Percentiles rank a stretch among this genome's conserved stretches.
These are phyloP conservation scores for Nannochloropsis oceanica DNA, from an alignment of 108 stramenopile species.

Conservation along the genomic window DNA sequence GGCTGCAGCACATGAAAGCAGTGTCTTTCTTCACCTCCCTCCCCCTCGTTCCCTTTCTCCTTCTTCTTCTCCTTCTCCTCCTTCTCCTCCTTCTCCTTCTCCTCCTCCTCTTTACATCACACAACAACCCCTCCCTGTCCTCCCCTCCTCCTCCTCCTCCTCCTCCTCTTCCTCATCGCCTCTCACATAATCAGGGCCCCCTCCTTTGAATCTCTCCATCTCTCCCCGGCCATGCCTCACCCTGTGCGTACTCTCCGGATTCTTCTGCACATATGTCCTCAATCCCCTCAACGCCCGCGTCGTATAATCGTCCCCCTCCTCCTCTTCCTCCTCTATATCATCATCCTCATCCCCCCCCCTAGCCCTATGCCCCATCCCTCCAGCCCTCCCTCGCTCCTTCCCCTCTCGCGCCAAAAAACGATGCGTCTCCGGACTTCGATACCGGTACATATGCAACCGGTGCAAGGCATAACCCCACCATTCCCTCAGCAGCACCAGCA, in stretches of 20 bases:
- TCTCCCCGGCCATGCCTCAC: neutral
- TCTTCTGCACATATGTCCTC: neutral
- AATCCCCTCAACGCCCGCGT: neutral
- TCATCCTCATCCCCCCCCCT: no score
- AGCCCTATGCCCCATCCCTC: no score
- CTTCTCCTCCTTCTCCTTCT: neutral
- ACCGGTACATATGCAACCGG: neutral
- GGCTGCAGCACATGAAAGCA: no score
- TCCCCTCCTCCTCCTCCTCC: neutral
- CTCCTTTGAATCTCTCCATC: neutral
- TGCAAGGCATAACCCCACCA: neutral
- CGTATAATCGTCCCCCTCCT: neutral
- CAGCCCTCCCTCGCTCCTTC: no score
- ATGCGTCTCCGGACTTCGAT: neutral
- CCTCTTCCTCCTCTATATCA: neutral
- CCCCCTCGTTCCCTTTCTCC: neutral
- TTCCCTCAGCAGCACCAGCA: neutral
- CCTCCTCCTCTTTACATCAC: neutral
- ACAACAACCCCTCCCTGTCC: neutral
- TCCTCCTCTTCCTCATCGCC: neutral
- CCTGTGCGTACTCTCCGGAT: neutral
- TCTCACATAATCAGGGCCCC: neutral
- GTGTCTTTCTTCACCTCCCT: neutral
- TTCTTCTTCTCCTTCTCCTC: neutral
- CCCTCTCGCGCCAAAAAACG: neutral